Evolutionary conservation across 2,329 filamentous ascomycete species (phyloP), one percentile per base, ranked within the genome.

Genomic region (Saccharata proteae): DNA sequence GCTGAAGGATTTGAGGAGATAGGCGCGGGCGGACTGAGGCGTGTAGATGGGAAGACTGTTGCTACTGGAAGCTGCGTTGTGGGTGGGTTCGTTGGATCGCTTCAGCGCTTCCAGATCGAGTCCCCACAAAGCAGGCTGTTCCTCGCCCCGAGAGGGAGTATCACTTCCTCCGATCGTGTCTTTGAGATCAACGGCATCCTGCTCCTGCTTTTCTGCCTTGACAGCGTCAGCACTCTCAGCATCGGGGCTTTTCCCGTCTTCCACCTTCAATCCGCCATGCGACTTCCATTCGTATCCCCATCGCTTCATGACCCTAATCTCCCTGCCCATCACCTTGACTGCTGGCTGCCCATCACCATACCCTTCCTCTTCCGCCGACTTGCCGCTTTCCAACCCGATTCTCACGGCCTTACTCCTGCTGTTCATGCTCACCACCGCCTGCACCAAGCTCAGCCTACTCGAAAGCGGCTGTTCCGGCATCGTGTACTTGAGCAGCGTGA

Each of bases 401-500:
- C 70, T 79, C 16, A 77, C 66, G 7, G 84, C 84, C 55, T 86
- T 86, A 20, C 71, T 74, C 40, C 76, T 71, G 38, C 80, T 84
- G 48, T 88, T 90, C 16, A 75, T 74, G 48, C 81, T 86, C 11
- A 92, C 80, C 1, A 90, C 76, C 1, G 81, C 83, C 53, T 93
- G 84, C 0, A 77, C 81, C 13, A 93, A 61, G 48, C 83, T 92
- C 13, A 93, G 59, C 27, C 82, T 67, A 49, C 82, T 88, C n/a
- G 81, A 90, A 3, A 77, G 64, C 3, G 84, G 84, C 49, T 93
- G 85, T 42, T 81, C 77, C 0, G 84, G 80, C 77, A 86, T 88
- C 0, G 82, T 92, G 48, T 79, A 76, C 26, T 80, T 77, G 27
- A 92, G 51, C 29, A 88, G 50, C 37, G 74, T 71, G 10, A 84